Evolutionary conservation across 768 basidiomycete genomes (phyloP), one percentile per base, ranked within the genome.

Genomic region (Mycena albidolilacea): DNA sequence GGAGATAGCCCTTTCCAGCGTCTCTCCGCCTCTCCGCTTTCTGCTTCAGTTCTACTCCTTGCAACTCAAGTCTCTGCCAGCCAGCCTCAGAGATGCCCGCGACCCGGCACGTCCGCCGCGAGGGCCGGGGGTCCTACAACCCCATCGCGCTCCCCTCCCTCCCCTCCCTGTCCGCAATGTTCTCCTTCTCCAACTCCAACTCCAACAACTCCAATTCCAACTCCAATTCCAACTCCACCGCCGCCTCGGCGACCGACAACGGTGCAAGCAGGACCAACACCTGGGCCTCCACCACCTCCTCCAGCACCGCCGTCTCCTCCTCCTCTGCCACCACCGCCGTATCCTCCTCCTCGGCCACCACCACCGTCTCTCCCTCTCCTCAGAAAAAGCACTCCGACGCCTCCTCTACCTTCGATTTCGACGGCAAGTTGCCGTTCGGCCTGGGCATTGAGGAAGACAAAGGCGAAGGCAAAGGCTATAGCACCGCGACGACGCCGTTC

Each of bases 31-130:
- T 30, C 30, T 30, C 30, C 30, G 30, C 30, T 30, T 3, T 30
- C 30, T 30, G 30, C 30, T 30, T 30, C 30, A 30, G 30, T 30
- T 30, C 30, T 30, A 30, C 30, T 30, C 30, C 30, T 30, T 30
- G 30, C 30, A 30, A 30, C n/a, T 50, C 48, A n/a, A 19, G 19
- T 50, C 23, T 12, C 21, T 17, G 23, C 21, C 23, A 54, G 3
- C 63, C 30, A 30, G 30, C 30, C 30, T 30, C 30, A 30, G 30
- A 30, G 35, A 74, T 74, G 73, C 73, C 73, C 17, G 64, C 69
- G 1, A 67, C 41, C 23, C 69, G 73, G 21, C 69, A 68, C 44
- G 39, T 38, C 7, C 73, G 73, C 64, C 73, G 68, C 58, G 68
- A 70, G 14, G 59, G 50, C n/a, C 68, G 73, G 7, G 37, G 19